Evolutionary conservation across 805 yeast genomes (phyloP), one percentile per base, ranked within the genome.

Genomic region (Lipomyces mesembrius): DNA sequence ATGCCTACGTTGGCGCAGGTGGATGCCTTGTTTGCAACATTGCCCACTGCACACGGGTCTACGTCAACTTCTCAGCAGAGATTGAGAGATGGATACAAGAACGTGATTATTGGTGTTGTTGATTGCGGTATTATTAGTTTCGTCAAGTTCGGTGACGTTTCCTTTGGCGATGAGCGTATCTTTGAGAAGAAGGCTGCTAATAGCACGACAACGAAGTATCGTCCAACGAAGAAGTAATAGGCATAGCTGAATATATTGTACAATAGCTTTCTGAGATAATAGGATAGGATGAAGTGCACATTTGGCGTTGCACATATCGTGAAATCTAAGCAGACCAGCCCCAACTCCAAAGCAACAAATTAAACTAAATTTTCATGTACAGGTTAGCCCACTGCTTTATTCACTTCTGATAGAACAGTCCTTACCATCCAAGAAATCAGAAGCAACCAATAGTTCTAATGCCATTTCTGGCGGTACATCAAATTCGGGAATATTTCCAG

Each of bases 381-480:
- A 55, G 46, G 25, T 56, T 20, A 25, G 25, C 34, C 51, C 27
- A 56, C 17, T 11, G 25, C 8, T 12, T 6, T 20, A 32, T 11
- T 17, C 46, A 9, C 11, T 9, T 12, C 14, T 22, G 27, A 20
- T n/a, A 11, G 4, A 29, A 27, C 39, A 11, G 32, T 17, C 9
- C 62, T 35, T 55, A 70, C 72, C 88, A 72, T 91, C 94, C 73
- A 92, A 79, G 76, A 86, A 94, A 76, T 95, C 99, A 1, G 98
- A 97, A 32, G 97, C 97, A 49, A 95, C 94, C 57, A 95, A 78
- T 71, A 94, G 79, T 75, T 95, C 98, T 68, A 94, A 80, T 0
- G 98, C 97, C 86, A 94, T 84, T 72, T 92, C 98, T 0, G 98
- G 93, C 0, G 98, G 97, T 2, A 95, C 86, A 49, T 90, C 89